Conservation (phyloP, 352 stramenopile species). For the Globisporangium cylindrosporum region DNA sequence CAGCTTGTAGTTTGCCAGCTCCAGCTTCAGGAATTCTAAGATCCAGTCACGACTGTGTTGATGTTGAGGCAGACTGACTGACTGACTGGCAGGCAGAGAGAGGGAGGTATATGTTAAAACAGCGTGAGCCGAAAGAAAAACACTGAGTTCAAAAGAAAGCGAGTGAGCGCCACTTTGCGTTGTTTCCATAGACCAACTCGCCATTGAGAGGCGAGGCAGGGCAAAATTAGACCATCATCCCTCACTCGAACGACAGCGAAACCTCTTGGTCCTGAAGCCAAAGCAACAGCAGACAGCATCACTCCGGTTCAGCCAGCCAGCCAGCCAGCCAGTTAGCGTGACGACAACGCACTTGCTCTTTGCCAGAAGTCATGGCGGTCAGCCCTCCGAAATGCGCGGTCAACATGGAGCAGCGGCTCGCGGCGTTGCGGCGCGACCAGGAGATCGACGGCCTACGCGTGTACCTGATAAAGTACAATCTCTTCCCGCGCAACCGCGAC, state of each 20-base stretch:
- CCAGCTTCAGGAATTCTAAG: neutral
- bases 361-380: slow-evolving; percentile 44
- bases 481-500: slow-evolving; percentile 81
- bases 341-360: neutral
- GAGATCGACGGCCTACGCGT: slow-evolving; percentile 81
- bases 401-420: slow-evolving; percentile 85
- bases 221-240: neutral
- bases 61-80: neutral
- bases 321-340: neutral
- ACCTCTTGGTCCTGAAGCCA: slow-evolving; percentile 2
- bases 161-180: neutral
- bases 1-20: neutral
- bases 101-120: neutral
- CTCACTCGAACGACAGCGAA: neutral
- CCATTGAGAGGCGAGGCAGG: neutral
- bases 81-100: neutral
- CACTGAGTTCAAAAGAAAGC: neutral
- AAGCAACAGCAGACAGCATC: neutral
- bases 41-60: neutral
- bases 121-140: neutral
- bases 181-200: neutral
- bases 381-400: slow-evolving; percentile 76
- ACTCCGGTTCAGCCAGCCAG: neutral
- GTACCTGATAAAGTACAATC: slow-evolving; percentile 87
- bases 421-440: slow-evolving; percentile 73